phyloP scores from a whole-genome alignment of 1,284 basidiomycete species.

The Cryptococcus maquisensis region DNA sequence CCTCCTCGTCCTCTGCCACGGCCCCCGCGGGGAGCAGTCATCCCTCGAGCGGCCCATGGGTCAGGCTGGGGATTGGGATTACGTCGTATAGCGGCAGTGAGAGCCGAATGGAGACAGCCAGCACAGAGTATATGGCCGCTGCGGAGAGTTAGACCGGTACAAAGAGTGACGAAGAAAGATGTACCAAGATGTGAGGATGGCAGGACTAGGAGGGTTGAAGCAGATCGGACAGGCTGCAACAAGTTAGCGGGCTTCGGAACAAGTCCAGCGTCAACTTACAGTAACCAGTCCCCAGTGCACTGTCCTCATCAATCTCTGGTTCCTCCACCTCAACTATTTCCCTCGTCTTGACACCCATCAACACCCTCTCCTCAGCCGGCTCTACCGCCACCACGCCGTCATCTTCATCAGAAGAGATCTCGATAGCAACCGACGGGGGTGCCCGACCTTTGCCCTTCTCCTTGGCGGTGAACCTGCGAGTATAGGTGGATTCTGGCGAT shows the following conservation, averaged over 20 bases:
- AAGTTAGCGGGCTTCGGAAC: not conserved
- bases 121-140: constrained; percentile 45
- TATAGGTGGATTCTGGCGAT: not conserved
- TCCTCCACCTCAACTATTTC: constrained; percentile 3
- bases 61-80: constrained; percentile 30
- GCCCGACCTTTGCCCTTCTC: constrained; percentile 34
- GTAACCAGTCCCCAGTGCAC: constrained; percentile 12
- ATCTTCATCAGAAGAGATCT: constrained; percentile 8
- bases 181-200: constrained; percentile 41
- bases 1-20: constrained; percentile 10
- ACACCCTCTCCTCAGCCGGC: not conserved
- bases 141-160: not conserved
- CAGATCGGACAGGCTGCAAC: constrained; percentile 40
- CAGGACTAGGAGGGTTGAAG: constrained; percentile 31
- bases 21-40: constrained; percentile 4
- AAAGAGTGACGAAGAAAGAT: constrained; percentile 2
- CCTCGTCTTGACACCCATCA: not conserved
- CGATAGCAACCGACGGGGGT: constrained; percentile 6
- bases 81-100: constrained; percentile 37
- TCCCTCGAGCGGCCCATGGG: not conserved
- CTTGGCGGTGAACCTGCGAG: constrained; percentile 22
- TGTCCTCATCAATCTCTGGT: constrained; percentile 9
- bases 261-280: constrained; percentile 14
- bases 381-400: constrained; percentile 4
- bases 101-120: constrained; percentile 35